Evolutionary conservation across 306 rosid genomes (phyloP), one percentile per base, ranked within the genome.

Genomic region (Medicago arabica): DNA sequence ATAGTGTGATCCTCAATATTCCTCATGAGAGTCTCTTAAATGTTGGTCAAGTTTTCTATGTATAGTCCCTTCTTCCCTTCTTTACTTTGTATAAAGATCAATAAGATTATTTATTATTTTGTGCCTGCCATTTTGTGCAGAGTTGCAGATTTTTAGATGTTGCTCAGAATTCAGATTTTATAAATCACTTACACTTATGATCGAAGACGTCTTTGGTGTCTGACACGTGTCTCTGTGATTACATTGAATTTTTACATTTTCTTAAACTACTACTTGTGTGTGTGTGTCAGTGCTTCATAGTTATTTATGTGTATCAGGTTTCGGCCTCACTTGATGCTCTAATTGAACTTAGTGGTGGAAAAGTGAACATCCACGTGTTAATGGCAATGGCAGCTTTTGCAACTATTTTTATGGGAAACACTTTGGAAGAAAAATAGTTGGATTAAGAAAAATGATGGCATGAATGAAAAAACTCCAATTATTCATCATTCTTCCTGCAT

Each of bases 321-420:
- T 90, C 99, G 68, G 96, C 99, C 49, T 88, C 96, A 41, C 93
- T 92, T 57, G 99, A 95, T 82, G 99, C 99, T 51, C 84, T 89
- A 55, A 79, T 87, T 67, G 97, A 95, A 75, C 58, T 95, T 49
- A 55, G 91, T 53, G 86, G 99, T 54, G 99, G 99, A 78, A 90
- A 86, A 82, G 97, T 95, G 67, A 95, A 87, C 82, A 95, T 95
- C 83, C 97, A 95, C 81, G 99, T 95, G 1, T 69, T 92, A 23
- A 95, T 90, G 99, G 99, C 99, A 70, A 86, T 95, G 66, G 97
- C 99, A 9, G 99, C 91, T n/a, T 95, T 92, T 88, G 99, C 97
- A 0, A 87, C 99, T 0, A 77, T 88, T 36, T 89, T 92, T 43
- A 90, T 95, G 99, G 99, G 99, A 78, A 95, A 95, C 81, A 67